A percentile compares a stretch with the other conserved stretches of the same genome.
These are phyloP conservation scores for Kwoniella botswanensis DNA, from an alignment of 768 basidiomycete genomes.

Conservation along the genomic window DNA sequence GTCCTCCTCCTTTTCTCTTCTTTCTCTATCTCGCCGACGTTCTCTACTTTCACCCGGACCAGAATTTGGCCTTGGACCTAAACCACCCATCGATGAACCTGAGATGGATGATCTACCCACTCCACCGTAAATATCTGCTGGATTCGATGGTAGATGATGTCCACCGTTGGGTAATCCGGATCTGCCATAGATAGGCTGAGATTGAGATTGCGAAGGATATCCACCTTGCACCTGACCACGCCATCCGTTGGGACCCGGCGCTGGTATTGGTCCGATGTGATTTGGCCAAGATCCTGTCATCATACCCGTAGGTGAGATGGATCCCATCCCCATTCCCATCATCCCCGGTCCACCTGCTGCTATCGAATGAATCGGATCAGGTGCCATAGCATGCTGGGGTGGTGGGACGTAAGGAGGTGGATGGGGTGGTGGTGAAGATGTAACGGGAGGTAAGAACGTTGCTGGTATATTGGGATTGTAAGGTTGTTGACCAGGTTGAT, in stretches of 20 bases:
- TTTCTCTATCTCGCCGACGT: constrained; percentile 24
- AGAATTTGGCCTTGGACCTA: constrained; percentile 25
- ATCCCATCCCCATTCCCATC: constrained; percentile 11
- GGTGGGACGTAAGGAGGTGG: constrained; percentile 51
- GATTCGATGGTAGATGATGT: constrained; percentile 23
- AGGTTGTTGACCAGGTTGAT: constrained; percentile 18
- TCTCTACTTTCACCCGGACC: constrained; percentile 19
- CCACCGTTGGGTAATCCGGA: constrained; percentile 21
- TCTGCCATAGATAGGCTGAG: constrained; percentile 7
- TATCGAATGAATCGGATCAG: constrained; percentile 52
- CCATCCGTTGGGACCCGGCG: constrained; percentile 16
- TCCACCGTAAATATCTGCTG: constrained; percentile 16
- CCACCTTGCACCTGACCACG: constrained; percentile 13
- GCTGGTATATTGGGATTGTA: constrained; percentile 17
- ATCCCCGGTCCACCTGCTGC: constrained; percentile 14
- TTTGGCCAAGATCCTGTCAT: constrained; percentile 15
- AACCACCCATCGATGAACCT: constrained; percentile 7
- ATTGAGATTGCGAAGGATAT: constrained; percentile 13
- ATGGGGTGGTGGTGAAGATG: constrained; percentile 46
- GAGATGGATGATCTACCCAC: constrained; percentile 18
- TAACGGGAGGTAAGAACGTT: constrained; percentile 39
- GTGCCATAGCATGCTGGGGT: constrained; percentile 53
- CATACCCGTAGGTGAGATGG: constrained; percentile 14
- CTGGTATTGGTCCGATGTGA: constrained; percentile 3
- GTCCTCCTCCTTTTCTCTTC: constrained; percentile 32